A percentile compares a stretch with the other conserved stretches of the same genome.
These are phyloP conservation scores for Fraxinus ornus DNA, from an alignment of 305 asterid genomes.

Conservation along the genomic window DNA sequence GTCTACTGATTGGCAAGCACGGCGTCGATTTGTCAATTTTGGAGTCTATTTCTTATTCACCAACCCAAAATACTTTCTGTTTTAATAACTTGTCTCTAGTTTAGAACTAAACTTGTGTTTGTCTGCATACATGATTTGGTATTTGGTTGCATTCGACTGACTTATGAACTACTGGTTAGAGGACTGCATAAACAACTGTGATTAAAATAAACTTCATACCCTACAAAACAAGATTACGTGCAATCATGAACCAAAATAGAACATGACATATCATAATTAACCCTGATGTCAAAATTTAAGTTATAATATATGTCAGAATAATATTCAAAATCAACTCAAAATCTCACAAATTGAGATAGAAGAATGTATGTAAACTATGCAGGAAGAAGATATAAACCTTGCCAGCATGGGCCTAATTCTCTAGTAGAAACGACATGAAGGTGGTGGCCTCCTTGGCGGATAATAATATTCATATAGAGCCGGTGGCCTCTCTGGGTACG, in stretches of 20 bases:
- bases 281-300: background rate
- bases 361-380: background rate
- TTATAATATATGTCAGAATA: background rate
- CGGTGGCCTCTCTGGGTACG: constrained; percentile 11
- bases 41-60: background rate
- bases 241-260: background rate
- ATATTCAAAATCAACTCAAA: background rate
- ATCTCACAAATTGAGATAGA: background rate
- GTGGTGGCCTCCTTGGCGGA: constrained; percentile 18
- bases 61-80: background rate
- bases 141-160: background rate
- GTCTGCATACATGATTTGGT: background rate
- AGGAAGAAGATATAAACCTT: background rate
- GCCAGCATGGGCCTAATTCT: background rate
- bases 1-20: too few species aligned
- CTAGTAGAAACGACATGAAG: constrained; percentile 24
- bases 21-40: background rate
- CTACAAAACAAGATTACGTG: background rate
- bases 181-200: background rate
- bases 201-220: background rate
- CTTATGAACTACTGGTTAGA: background rate
- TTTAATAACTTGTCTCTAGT: background rate
- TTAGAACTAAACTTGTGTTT: background rate
- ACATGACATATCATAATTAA: background rate
- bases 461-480: background rate